Conservation (phyloP, 148 eudicot genomes). For the Agrostemma githago region DNA sequence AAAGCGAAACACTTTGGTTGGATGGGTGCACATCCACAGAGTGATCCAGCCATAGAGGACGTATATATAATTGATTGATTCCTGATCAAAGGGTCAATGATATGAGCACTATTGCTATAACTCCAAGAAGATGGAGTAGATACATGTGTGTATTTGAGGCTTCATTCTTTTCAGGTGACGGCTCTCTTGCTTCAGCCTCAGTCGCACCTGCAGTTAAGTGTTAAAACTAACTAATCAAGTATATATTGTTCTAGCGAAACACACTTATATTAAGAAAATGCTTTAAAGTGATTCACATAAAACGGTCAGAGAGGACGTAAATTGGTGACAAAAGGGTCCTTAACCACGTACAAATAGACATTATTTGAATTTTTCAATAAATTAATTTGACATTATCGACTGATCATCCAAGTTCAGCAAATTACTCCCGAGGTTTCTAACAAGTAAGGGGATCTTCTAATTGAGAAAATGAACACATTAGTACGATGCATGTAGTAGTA, state of each 20-base stretch:
- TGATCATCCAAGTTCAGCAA: too few relatives aligned
- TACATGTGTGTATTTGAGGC: constrained; percentile 16
- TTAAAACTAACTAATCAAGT: not conserved
- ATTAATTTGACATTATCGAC: too few relatives aligned
- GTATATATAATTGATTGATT: not conserved
- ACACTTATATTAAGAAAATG: not conserved
- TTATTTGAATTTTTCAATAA: too few relatives aligned
- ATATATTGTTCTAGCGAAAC: not conserved
- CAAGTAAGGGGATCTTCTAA: too few relatives aligned
- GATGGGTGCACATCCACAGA: not conserved
- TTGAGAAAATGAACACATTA: too few relatives aligned
- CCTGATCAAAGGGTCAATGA: constrained; percentile 18
- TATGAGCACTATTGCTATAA: constrained; percentile 10
- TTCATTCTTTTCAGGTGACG: constrained; percentile 15
- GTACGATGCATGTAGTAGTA: not conserved
- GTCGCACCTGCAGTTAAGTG: not conserved
- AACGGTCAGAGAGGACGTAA: not conserved
- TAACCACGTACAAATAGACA: too few relatives aligned
- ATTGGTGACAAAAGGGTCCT: not conserved
- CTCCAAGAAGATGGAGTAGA: constrained; percentile 10
- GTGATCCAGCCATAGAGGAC: too few relatives aligned
- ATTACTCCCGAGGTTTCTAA: too few relatives aligned
- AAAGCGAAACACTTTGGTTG: not conserved
- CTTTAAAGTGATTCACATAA: not conserved
- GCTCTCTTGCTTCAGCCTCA: not conserved